Base-by-base conservation (phyloP, 805 yeast species). In the Kodamaea hsintzibuensis region DNA sequence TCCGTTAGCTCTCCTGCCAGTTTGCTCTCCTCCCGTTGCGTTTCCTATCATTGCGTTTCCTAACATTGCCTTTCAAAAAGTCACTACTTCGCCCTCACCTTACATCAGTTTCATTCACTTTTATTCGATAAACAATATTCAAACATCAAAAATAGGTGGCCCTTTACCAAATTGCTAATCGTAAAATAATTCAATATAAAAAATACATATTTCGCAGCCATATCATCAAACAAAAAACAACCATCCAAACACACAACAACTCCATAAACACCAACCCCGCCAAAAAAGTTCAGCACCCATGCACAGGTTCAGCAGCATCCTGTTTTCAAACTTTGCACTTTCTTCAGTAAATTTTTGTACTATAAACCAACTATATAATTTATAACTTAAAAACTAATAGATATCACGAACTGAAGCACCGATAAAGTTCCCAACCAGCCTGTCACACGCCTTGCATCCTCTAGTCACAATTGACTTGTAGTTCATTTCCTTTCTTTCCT, bases 171-270 rank as follows among this genome's bases (percentile, higher is more conserved):
- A 30, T 44, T 10, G 19, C 19, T 17, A 39, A 44, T 22, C 35
- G 47, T 30, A 22, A 13, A 44, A 40, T 17, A 47, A 19, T 37
- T 35, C 14, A 27, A 16, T 19, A 48, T 48, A 38, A 40, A 37
- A 47, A 47, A 37, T 39, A 38, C 33, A 46, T 39, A 40, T 30
- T 46, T 49, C 49, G 56, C 56, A 53, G 48, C 56, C 52, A 53
- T 27, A 52, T 14, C 47, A 46, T 30, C 35, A 45, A 50, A 38
- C 18, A 30, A 9, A 19, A 30, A 47, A 47, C 40, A 25, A 13
- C 25, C 43, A 39, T 7, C 42, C 14, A 47, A n/a, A 7, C 45
- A 48, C 47, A 45, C 35, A 44, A 25, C 35, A 30, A 30, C 35
- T n/a, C 39, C 43, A 38, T 17, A 19, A 43, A n/a, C 42, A 38